A percentile compares a stretch with the other conserved stretches of the same genome.
phyloP scores from a whole-genome alignment of 768 basidiomycete species.

The Russula lepida region DNA sequence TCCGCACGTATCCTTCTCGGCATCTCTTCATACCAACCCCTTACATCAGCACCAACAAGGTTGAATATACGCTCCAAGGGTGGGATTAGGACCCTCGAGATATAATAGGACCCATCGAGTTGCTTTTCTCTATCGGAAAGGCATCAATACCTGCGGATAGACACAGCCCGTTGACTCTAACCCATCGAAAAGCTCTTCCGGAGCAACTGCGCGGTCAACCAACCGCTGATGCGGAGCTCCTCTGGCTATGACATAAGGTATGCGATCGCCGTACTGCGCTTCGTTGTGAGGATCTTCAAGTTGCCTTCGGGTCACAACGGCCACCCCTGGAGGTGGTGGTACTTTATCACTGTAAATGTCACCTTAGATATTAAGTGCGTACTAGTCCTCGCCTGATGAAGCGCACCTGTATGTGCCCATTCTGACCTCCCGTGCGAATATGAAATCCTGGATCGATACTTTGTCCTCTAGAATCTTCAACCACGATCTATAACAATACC shows the following conservation, averaged over 20 bases:
- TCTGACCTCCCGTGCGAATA: slow-evolving; percentile 88
- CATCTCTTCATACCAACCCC: slow-evolving; percentile 83
- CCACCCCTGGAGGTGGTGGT: slow-evolving; percentile 86
- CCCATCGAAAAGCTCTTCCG: slow-evolving; percentile 61
- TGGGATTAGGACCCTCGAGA: slow-evolving; percentile 76
- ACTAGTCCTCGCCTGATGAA: not conserved
- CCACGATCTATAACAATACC: slow-evolving; percentile 82
- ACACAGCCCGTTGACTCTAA: slow-evolving; percentile 26
- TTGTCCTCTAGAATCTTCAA: slow-evolving; percentile 72
- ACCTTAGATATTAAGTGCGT: not conserved
- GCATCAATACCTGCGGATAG: not conserved
- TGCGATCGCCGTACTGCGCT: slow-evolving; percentile 85
- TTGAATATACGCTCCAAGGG: slow-evolving; percentile 88
- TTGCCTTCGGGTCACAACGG: slow-evolving; percentile 72
- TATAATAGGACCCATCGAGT: slow-evolving; percentile 88
- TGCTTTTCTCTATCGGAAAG: slow-evolving; percentile 45
- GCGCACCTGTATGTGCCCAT: slow-evolving; percentile 86
- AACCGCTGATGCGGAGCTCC: slow-evolving; percentile 56
- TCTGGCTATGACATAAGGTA: slow-evolving; percentile 80
- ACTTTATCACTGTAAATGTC: slow-evolving; percentile 54
- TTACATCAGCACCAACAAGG: slow-evolving; percentile 81
- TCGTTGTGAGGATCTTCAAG: slow-evolving; percentile 72
- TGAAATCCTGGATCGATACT: slow-evolving; percentile 84
- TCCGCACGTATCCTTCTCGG: slow-evolving; percentile 46
- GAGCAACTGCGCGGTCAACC: slow-evolving; percentile 68